Conservation (phyloP, 2,329 filamentous ascomycete species). For the Trichoderma sp. region DNA sequence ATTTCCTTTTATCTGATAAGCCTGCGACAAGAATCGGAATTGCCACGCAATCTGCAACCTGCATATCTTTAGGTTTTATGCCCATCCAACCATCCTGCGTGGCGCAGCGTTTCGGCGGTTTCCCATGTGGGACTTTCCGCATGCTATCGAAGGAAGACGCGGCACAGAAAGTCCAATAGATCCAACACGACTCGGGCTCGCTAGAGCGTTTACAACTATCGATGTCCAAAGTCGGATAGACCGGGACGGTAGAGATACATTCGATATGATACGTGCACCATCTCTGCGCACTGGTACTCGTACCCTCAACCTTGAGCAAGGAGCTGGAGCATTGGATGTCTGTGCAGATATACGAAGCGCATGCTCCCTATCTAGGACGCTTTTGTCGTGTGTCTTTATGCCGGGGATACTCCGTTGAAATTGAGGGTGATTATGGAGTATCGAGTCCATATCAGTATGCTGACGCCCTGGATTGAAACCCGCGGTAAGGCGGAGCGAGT, state of each 20-base stretch:
- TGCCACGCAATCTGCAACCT: not conserved
- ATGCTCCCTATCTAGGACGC: not conserved
- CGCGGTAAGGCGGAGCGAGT: not conserved
- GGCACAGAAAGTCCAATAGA: not conserved
- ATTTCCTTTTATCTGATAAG: not conserved
- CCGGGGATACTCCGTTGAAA: constrained; percentile 16
- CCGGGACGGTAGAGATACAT: not conserved
- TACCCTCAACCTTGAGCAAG: not conserved
- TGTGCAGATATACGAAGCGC: not conserved
- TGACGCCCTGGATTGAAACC: not conserved
- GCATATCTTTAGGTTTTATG: not conserved
- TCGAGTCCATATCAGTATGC: constrained; percentile 1
- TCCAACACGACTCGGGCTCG: not conserved
- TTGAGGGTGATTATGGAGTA: constrained; percentile 11
- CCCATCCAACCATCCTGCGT: not conserved
- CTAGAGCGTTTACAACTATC: not conserved
- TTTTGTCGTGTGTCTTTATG: constrained; percentile 4
- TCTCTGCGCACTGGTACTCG: not conserved
- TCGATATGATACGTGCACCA: not conserved
- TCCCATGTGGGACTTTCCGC: constrained; percentile 4
- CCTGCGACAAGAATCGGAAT: not conserved
- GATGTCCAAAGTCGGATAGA: constrained; percentile 1
- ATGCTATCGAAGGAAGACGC: not conserved
- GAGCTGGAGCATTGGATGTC: not conserved
- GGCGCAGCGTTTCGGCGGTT: constrained; percentile 19